Evolutionary conservation across 2,329 filamentous ascomycete species (phyloP).

Genomic region (Mycosphaerelloides madeirae): DNA sequence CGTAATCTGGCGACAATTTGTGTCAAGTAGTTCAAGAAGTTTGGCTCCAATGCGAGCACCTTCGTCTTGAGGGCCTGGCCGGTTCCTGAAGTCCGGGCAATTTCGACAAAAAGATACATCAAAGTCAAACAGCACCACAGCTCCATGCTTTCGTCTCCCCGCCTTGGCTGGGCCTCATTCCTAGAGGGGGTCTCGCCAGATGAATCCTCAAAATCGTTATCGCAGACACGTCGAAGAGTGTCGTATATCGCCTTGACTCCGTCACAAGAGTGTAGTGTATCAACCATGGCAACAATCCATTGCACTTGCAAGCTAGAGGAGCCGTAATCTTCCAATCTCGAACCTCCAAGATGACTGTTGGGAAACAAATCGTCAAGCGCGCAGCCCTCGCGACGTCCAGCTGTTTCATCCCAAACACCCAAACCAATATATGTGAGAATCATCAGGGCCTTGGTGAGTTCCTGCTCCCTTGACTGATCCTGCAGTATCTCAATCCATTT

Average conservation of each 20-base stretch:
- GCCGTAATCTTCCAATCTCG: constrained; percentile 29
- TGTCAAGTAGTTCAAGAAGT: constrained; percentile 67
- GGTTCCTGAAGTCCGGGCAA: constrained; percentile 34
- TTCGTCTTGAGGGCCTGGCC: constrained; percentile 27
- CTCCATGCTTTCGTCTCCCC: constrained; percentile 35
- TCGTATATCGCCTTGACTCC: constrained; percentile 40
- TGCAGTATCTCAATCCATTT: constrained; percentile 35
- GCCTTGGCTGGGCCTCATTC: constrained; percentile 23
- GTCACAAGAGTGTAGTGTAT: constrained; percentile 37
- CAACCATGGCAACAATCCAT: constrained; percentile 43
- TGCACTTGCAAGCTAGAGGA: constrained; percentile 40
- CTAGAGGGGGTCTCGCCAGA: constrained; percentile 19
- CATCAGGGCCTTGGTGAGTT: constrained; percentile 35
- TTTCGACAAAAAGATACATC: constrained; percentile 47
- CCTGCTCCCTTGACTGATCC: constrained; percentile 31
- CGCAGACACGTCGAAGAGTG: constrained; percentile 31
- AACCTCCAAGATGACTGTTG: constrained; percentile 22
- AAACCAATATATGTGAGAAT: constrained; percentile 44
- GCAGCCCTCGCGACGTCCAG: constrained; percentile 34
- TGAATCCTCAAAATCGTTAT: constrained; percentile 24
- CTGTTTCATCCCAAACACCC: constrained; percentile 49
- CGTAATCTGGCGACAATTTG: constrained; percentile 51
- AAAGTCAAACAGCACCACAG: constrained; percentile 48
- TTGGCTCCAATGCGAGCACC: constrained; percentile 46
- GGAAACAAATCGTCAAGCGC: constrained; percentile 25